Evolutionary conservation across 2,329 filamentous ascomycete genomes (phyloP).

Genomic region (Aspergillus ochraceus): DNA sequence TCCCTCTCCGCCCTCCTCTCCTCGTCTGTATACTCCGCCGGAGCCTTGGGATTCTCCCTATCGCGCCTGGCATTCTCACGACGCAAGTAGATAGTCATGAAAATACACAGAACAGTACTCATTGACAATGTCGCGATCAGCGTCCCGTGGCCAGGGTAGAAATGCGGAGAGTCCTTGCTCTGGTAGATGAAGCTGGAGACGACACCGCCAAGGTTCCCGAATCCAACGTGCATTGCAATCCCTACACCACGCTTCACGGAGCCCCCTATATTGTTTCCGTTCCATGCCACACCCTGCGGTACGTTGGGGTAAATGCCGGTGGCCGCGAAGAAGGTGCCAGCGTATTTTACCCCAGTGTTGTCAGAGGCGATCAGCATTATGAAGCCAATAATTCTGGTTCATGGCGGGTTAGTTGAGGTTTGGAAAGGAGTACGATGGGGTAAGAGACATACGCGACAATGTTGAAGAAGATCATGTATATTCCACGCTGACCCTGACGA

Average conservation of each 20-base stretch:
- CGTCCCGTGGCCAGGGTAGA: conserved; percentile 5
- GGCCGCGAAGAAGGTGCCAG: conserved; percentile 13
- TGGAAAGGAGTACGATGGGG: too few species aligned
- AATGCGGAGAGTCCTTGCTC: conserved; percentile 3
- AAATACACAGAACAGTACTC: conserved; percentile 8
- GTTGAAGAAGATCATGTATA: conserved; percentile 15
- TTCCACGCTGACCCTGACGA: conserved; percentile 5
- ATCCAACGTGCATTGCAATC: conserved; percentile 15
- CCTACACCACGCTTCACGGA: conserved; percentile 12
- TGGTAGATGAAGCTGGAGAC: conserved; percentile 11
- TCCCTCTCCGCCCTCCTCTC: conserved; percentile 8
- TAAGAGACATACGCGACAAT: conserved; percentile 8
- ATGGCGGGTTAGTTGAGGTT: background rate
- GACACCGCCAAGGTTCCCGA: conserved; percentile 10
- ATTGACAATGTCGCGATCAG: conserved; percentile 10
- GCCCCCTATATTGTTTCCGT: conserved; percentile 14
- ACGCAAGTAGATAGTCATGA: conserved; percentile 11
- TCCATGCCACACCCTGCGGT: conserved; percentile 12
- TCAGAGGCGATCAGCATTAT: conserved; percentile 11
- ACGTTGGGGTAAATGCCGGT: conserved; percentile 14
- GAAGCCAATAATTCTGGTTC: conserved; percentile 10
- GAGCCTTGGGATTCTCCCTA: conserved; percentile 6
- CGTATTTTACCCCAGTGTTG: conserved; percentile 12
- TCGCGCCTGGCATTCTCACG: conserved; percentile 11
- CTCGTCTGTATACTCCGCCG: conserved; percentile 6